A percentile compares a stretch with the other conserved stretches of the same genome.
Conservation (phyloP, 257 asterid genomes). For the Echites panduratus region DNA sequence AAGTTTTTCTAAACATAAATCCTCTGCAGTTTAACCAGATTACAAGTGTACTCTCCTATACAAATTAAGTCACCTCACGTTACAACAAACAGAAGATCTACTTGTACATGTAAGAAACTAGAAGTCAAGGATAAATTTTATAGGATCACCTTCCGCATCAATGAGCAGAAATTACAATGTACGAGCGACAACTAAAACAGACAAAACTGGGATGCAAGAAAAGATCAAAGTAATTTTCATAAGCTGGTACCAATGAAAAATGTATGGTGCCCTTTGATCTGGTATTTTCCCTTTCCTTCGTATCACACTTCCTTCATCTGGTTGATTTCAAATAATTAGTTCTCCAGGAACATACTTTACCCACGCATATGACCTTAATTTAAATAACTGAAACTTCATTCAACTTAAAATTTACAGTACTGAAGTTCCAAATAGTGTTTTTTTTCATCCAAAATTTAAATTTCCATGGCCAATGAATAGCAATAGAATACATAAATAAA, state of each 20-base stretch:
- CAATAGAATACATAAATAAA: too few relatives aligned
- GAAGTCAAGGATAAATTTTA: background rate
- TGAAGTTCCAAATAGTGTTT: background rate
- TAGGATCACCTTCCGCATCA: background rate
- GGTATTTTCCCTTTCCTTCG: slow-evolving; percentile 75
- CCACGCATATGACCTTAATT: slow-evolving; percentile 74
- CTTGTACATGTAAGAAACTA: background rate
- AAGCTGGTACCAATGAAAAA: slow-evolving; percentile 48
- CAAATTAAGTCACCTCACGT: background rate
- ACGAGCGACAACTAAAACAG: background rate
- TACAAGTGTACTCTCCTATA: background rate
- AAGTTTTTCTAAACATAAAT: background rate
- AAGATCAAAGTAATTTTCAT: background rate
- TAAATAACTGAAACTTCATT: background rate
- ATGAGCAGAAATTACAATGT: background rate
- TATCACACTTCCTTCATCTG: slow-evolving; percentile 81
- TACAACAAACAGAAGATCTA: background rate
- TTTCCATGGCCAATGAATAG: background rate
- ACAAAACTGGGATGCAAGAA: background rate
- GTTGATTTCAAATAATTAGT: slow-evolving; percentile 58
- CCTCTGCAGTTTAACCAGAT: background rate
- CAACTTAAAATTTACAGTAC: background rate
- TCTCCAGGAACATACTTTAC: slow-evolving; percentile 61
- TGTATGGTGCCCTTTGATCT: slow-evolving; percentile 50
- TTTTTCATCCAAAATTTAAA: background rate